Evolutionary conservation across 148 eudicot genomes (phyloP).

Genomic region (Simmondsia chinensis): DNA sequence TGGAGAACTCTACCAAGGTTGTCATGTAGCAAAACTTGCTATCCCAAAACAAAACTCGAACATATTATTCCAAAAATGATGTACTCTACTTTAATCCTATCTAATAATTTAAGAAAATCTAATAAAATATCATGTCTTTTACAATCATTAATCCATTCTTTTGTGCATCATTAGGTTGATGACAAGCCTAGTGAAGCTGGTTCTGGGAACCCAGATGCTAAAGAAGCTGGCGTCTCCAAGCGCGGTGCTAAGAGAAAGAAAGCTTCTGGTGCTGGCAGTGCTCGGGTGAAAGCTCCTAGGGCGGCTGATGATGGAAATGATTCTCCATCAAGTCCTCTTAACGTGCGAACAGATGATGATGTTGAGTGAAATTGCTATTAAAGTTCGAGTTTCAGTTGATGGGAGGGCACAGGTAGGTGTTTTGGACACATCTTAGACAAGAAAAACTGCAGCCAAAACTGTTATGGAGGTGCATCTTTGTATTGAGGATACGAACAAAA

Average conservation of each 20-base stretch:
- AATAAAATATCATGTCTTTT: no score
- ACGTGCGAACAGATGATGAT: constrained; percentile 18
- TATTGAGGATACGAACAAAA: no score
- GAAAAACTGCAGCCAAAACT: no score
- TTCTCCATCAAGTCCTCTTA: constrained; percentile 51
- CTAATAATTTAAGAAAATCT: not conserved
- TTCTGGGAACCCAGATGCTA: constrained; percentile 1
- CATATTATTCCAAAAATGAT: no score
- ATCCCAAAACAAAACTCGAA: no score
- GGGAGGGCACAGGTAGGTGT: no score
- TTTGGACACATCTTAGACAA: no score
- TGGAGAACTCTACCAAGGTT: constrained; percentile 2
- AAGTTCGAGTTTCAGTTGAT: no score
- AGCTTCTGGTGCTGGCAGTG: constrained; percentile 6
- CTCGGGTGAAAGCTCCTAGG: constrained; percentile 10
- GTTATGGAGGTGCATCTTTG: no score
- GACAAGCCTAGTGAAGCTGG: constrained; percentile 3
- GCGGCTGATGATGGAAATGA: constrained; percentile 14
- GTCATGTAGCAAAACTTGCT: no score
- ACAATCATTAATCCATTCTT: no score
- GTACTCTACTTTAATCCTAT: not conserved
- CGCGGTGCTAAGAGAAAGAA: constrained; percentile 22
- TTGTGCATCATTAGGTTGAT: constrained; percentile 1
- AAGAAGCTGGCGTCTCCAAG: not conserved
- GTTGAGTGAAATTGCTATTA: constrained; percentile 11